Evolutionary conservation across 139 green algal genomes (phyloP).

Genomic region (Coelastrella sp.): DNA sequence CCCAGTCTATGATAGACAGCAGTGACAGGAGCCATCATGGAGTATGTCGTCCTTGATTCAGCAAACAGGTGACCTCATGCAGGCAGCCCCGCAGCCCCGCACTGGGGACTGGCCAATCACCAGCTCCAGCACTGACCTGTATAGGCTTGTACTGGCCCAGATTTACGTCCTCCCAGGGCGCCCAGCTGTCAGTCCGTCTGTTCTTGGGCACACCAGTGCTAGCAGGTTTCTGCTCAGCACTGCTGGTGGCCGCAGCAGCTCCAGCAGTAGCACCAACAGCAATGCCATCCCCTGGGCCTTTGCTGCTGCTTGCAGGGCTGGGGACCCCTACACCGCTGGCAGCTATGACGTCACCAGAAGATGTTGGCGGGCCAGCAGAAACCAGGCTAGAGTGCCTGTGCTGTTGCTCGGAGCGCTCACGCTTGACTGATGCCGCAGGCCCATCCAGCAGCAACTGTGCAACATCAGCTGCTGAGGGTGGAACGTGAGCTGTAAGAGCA

Average conservation of each 20-base stretch:
- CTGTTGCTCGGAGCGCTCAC: slow-evolving; percentile 14
- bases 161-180: slow-evolving; percentile 61
- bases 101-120: too few species aligned
- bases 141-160: slow-evolving; percentile 50
- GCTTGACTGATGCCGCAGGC: slow-evolving; percentile 29
- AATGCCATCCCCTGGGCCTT: neutral
- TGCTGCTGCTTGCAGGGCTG: slow-evolving; percentile 23
- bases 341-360: neutral
- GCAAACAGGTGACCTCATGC: too few species aligned
- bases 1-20: too few species aligned
- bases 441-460: neutral
- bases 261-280: neutral
- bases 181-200: slow-evolving; percentile 43
- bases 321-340: neutral
- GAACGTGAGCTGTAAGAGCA: neutral
- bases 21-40: too few species aligned
- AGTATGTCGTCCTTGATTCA: too few species aligned
- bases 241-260: neutral
- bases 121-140: slow-evolving; percentile 14
- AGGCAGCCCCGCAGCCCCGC: too few species aligned
- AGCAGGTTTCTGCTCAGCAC: neutral
- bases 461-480: neutral
- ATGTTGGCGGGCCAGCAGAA: neutral
- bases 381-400: neutral
- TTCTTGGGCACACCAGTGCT: slow-evolving; percentile 33